A percentile compares a stretch with the other conserved stretches of the same genome.
Evolutionary conservation across 2,329 filamentous ascomycete species (phyloP).

Genomic region (Xylariaceae sp.): DNA sequence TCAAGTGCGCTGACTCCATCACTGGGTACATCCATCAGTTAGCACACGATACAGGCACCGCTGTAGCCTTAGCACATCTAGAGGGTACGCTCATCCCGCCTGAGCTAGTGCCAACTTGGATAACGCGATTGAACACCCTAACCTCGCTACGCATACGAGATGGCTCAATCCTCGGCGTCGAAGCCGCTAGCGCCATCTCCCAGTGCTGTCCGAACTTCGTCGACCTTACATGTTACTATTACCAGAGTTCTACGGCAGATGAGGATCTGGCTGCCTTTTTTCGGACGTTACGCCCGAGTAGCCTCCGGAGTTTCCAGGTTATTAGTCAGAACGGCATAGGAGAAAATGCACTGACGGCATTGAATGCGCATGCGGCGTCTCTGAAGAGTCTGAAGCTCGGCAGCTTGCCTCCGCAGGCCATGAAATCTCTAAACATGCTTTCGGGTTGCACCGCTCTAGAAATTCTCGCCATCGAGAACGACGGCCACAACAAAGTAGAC

Average conservation of each 20-base stretch:
- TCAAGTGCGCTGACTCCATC: constrained; percentile 60
- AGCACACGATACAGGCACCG: constrained; percentile 45
- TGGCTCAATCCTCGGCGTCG: constrained; percentile 59
- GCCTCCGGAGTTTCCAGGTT: constrained; percentile 60
- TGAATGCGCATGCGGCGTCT: constrained; percentile 47
- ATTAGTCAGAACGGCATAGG: constrained; percentile 59
- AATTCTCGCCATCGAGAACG: constrained; percentile 39
- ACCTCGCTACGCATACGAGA: constrained; percentile 63
- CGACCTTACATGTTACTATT: constrained; percentile 59
- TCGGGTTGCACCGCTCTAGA: constrained; percentile 40
- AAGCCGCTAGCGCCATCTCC: constrained; percentile 56
- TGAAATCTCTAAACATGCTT: constrained; percentile 37
- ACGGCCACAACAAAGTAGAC: constrained; percentile 12
- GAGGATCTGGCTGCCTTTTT: constrained; percentile 62
- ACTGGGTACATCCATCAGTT: constrained; percentile 50
- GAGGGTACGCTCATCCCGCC: constrained; percentile 55
- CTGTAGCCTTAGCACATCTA: constrained; percentile 59
- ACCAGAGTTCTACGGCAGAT: constrained; percentile 52
- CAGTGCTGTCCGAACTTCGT: constrained; percentile 63
- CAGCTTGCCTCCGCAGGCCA: constrained; percentile 33
- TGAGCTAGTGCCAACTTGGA: constrained; percentile 59
- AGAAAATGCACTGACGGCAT: constrained; percentile 56
- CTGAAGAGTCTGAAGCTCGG: constrained; percentile 39
- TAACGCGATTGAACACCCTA: constrained; percentile 59
- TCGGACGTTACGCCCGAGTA: constrained; percentile 56